A percentile compares a stretch with the other conserved stretches of the same genome.
Conservation (phyloP, 108 stramenopile genomes). For the Chaetoceros tenuissimus region DNA sequence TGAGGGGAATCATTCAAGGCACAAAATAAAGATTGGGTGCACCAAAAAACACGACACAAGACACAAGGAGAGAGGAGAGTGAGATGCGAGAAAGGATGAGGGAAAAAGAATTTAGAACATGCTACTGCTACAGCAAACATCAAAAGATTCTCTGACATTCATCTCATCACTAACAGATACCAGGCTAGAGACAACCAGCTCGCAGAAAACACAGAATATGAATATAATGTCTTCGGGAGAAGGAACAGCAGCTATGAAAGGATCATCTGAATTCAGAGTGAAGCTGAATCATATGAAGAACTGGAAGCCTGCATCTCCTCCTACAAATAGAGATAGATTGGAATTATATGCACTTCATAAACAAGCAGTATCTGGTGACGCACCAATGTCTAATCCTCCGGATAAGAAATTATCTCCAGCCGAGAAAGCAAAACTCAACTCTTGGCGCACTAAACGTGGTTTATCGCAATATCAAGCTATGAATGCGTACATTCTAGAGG, state of each 20-base stretch:
- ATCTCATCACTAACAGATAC: too few species aligned
- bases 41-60: too few species aligned
- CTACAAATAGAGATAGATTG: constrained; percentile 70
- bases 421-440: constrained; percentile 72
- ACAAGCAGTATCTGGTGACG: constrained; percentile 71
- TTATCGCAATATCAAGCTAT: constrained; percentile 54
- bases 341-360: constrained; percentile 90
- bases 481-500: constrained; percentile 63
- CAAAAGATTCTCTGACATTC: too few species aligned
- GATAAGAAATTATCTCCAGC: constrained; percentile 27
- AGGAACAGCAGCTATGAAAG: constrained; percentile 4
- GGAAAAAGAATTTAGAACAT: too few species aligned
- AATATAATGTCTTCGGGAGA: not conserved
- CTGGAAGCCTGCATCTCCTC: constrained; percentile 62
- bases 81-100: too few species aligned
- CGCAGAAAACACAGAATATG: too few species aligned
- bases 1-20: too few species aligned
- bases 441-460: constrained; percentile 66
- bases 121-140: too few species aligned
- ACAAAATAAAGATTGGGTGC: too few species aligned
- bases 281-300: constrained; percentile 69
- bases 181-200: too few species aligned
- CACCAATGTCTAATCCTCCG: constrained; percentile 30
- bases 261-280: constrained; percentile 40
- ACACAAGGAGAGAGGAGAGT: too few species aligned